A percentile compares a stretch with the other conserved stretches of the same genome.
Evolutionary conservation across 1,284 basidiomycete genomes (phyloP).

Genomic region (Caloboletus firmus): DNA sequence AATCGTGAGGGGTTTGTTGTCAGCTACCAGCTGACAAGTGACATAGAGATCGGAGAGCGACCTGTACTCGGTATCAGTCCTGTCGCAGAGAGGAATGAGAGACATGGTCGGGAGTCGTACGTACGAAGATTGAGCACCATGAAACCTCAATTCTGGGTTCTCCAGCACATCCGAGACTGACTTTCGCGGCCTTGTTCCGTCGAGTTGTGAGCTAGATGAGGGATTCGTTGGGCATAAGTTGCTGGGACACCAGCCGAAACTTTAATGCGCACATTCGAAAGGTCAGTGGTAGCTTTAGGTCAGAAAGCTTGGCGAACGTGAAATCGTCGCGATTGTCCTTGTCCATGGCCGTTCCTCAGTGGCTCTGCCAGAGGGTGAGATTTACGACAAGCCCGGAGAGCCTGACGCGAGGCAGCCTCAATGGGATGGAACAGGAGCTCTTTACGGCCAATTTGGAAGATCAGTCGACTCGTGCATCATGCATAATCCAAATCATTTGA

Average conservation of each 20-base stretch:
- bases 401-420: neutral
- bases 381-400: neutral
- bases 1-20: constrained; percentile 90
- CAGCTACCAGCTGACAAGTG: constrained; percentile 86
- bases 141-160: constrained; percentile 74
- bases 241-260: constrained; percentile 5
- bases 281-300: constrained; percentile 83
- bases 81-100: neutral
- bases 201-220: constrained; percentile 71
- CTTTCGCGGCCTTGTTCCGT: constrained; percentile 70
- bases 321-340: constrained; percentile 81
- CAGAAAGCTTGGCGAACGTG: constrained; percentile 85
- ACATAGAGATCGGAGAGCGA: constrained; percentile 89
- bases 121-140: constrained; percentile 77
- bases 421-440: constrained; percentile 1
- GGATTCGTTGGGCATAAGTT: constrained; percentile 7
- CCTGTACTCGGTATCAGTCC: constrained; percentile 39
- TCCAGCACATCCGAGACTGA: constrained; percentile 76
- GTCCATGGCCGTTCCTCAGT: constrained; percentile 51
- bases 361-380: neutral
- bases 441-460: constrained; percentile 10
- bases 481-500: neutral
- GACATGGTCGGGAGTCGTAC: constrained; percentile 45
- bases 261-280: constrained; percentile 74
- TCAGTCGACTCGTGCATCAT: neutral